Conservation (phyloP, 2,329 filamentous ascomycete species). For the Colletotrichum tanaceti region DNA sequence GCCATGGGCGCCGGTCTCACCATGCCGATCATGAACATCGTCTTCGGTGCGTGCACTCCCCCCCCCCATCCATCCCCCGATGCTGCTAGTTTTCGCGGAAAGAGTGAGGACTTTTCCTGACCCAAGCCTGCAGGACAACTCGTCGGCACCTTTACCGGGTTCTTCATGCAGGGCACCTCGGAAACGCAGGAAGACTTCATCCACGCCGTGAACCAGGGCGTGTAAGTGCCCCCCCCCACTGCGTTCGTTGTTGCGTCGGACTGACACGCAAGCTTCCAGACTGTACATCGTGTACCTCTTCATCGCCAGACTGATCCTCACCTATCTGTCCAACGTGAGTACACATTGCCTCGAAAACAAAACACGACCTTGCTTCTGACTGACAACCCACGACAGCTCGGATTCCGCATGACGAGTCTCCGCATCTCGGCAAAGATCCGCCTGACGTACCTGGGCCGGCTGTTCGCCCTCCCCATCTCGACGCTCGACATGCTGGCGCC, state of each 20-base stretch:
- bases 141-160: slow-evolving; percentile 47
- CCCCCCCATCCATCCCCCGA: too few species aligned
- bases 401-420: slow-evolving; percentile 61
- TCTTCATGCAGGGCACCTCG: slow-evolving; percentile 38
- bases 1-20: slow-evolving; percentile 40
- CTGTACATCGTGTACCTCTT: slow-evolving; percentile 53
- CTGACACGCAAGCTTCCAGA: slow-evolving; percentile 32
- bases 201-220: slow-evolving; percentile 40
- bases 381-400: slow-evolving; percentile 48
- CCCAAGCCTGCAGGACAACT: slow-evolving; percentile 43
- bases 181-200: slow-evolving; percentile 39
- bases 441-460: slow-evolving; percentile 59
- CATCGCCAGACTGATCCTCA: slow-evolving; percentile 48
- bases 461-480: slow-evolving; percentile 62
- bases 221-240: too few species aligned
- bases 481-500: slow-evolving; percentile 61
- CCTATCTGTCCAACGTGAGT: slow-evolving; percentile 49
- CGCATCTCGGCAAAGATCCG: slow-evolving; percentile 62
- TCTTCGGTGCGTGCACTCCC: slow-evolving; percentile 46
- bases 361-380: too few species aligned
- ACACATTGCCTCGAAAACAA: too few species aligned
- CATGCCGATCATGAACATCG: slow-evolving; percentile 51
- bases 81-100: not conserved
- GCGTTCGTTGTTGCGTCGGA: too few species aligned
- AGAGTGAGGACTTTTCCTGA: not conserved